These are phyloP conservation scores for Aspergillus sclerotialis DNA, from an alignment of 2,329 filamentous ascomycete species.

Conservation along the genomic window DNA sequence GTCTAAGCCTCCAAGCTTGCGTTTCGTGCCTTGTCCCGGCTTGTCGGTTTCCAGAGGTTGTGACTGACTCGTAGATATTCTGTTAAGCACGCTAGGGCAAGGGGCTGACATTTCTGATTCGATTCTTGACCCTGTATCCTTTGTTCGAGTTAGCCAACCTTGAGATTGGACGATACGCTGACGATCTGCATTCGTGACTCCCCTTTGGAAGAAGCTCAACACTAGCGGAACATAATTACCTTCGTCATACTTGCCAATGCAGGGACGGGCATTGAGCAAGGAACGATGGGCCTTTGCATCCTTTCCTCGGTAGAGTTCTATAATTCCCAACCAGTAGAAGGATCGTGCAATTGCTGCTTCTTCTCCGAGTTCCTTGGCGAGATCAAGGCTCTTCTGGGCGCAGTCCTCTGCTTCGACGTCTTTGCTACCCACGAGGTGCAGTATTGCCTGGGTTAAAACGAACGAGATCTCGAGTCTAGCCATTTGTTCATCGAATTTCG, in stretches of 20 bases:
- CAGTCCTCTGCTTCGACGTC: slow-evolving; percentile 5
- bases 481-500: slow-evolving; percentile 1
- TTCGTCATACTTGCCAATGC: slow-evolving; percentile 10
- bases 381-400: slow-evolving; percentile 3
- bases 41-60: neutral
- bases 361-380: slow-evolving; percentile 5
- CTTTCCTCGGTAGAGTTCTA: slow-evolving; percentile 12
- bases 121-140: neutral
- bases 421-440: slow-evolving; percentile 1
- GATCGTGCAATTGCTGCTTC: slow-evolving; percentile 11
- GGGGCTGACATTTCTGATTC: neutral
- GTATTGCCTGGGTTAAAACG: slow-evolving; percentile 1
- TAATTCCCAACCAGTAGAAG: slow-evolving; percentile 20
- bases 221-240: slow-evolving; percentile 7
- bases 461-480: slow-evolving; percentile 1
- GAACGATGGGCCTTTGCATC: slow-evolving; percentile 8
- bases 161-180: neutral
- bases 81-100: neutral
- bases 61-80: neutral
- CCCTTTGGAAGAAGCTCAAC: slow-evolving; percentile 4
- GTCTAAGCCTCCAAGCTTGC: neutral
- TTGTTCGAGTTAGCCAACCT: neutral
- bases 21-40: neutral
- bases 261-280: slow-evolving; percentile 13
- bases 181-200: neutral